Evolutionary conservation across 2,329 filamentous ascomycete species (phyloP).

Genomic region (Arthrobotrys sinensis): DNA sequence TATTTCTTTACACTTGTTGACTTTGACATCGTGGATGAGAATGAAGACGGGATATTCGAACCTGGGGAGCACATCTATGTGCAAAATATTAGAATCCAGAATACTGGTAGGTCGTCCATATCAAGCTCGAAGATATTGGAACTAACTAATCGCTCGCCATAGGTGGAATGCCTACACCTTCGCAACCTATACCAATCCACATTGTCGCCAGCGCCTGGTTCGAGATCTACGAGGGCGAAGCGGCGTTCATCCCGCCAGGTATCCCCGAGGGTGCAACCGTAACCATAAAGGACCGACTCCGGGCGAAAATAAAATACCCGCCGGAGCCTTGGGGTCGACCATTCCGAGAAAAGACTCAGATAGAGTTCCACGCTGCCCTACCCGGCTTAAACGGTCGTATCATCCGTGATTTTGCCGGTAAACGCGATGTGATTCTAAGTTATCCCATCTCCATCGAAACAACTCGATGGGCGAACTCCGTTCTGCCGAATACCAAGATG

Average conservation of each 20-base stretch:
- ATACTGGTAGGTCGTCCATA: constrained; percentile 11
- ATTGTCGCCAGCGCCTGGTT: constrained; percentile 25
- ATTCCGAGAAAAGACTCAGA: constrained; percentile 13
- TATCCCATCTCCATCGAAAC: constrained; percentile 33
- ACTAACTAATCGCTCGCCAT: background rate
- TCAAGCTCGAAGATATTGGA: background rate
- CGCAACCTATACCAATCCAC: constrained; percentile 18
- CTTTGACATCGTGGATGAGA: constrained; percentile 30
- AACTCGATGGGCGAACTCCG: constrained; percentile 25
- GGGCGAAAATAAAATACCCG: constrained; percentile 26
- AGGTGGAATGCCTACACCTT: constrained; percentile 34
- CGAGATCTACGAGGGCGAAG: constrained; percentile 11
- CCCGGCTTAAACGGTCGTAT: constrained; percentile 25
- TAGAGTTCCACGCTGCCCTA: constrained; percentile 24
- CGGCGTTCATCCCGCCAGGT: constrained; percentile 23
- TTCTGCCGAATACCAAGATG: constrained; percentile 27
- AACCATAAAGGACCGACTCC: constrained; percentile 15
- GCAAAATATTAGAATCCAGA: constrained; percentile 35
- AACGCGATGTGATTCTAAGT: constrained; percentile 15
- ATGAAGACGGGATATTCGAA: constrained; percentile 44
- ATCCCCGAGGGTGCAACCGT: background rate
- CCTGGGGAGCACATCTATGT: constrained; percentile 27
- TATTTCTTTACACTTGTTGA: constrained; percentile 33
- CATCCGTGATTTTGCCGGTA: constrained; percentile 32
- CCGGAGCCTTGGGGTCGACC: constrained; percentile 21